A percentile compares a stretch with the other conserved stretches of the same genome.
Conservation (phyloP, 306 rosid species). For the Neltuma alba region DNA sequence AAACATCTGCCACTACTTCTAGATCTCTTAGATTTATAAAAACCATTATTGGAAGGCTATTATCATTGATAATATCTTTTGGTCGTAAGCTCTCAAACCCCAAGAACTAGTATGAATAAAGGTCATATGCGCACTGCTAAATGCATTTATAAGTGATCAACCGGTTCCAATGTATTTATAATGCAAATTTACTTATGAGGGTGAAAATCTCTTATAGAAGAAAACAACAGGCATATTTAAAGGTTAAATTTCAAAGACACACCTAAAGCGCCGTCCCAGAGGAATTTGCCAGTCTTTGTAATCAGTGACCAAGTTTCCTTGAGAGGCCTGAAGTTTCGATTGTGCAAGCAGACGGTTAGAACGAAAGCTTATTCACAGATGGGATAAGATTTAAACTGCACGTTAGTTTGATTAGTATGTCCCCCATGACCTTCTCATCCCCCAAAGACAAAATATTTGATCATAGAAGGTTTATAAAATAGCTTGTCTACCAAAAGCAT, state of each 20-base stretch:
- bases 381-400: constrained; percentile 16
- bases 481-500: constrained; percentile 16
- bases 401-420: constrained; percentile 13
- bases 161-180: too few relatives aligned
- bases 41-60: constrained; percentile 14
- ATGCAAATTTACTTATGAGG: too few relatives aligned
- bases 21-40: constrained; percentile 10
- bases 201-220: not conserved
- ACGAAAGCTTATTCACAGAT: constrained; percentile 12
- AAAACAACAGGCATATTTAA: constrained; percentile 3
- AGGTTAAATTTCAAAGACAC: constrained; percentile 33
- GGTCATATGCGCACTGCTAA: constrained; percentile 8
- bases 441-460: constrained; percentile 1
- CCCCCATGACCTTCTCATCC: not conserved
- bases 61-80: not conserved
- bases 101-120: constrained; percentile 24
- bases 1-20: constrained; percentile 1
- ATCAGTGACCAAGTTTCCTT: constrained; percentile 76
- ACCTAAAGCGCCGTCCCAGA: constrained; percentile 98
- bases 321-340: constrained; percentile 70
- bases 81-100: constrained; percentile 9
- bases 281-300: constrained; percentile 99
- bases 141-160: too few relatives aligned
- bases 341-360: constrained; percentile 24
- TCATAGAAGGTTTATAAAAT: constrained; percentile 13